These are phyloP conservation scores for Aspergillus sp. DNA, from an alignment of 2,329 filamentous ascomycete species.

Conservation along the genomic window DNA sequence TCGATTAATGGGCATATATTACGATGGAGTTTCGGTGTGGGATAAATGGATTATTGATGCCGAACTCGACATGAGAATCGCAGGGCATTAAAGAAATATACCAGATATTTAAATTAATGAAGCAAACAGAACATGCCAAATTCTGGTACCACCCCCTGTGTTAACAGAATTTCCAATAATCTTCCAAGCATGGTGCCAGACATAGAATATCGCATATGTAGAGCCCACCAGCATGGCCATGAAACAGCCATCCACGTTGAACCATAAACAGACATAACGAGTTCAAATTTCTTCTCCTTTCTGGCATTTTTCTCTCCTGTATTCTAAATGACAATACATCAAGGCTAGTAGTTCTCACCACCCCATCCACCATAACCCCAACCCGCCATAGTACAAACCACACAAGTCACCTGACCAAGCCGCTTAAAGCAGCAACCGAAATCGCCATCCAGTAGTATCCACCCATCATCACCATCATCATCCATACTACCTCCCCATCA, in stretches of 20 bases:
- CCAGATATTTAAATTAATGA: background rate
- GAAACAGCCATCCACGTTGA: too few relatives aligned
- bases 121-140: background rate
- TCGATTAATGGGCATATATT: conserved; percentile 38
- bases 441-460: background rate
- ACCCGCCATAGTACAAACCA: background rate
- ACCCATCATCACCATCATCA: background rate
- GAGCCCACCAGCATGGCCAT: too few relatives aligned
- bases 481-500: conserved; percentile 13
- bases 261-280: too few relatives aligned
- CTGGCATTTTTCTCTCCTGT: too few relatives aligned
- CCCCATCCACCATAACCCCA: background rate
- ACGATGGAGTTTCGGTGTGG: background rate
- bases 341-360: background rate
- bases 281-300: too few relatives aligned
- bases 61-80: background rate
- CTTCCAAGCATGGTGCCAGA: too few relatives aligned
- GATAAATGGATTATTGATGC: conserved; percentile 1
- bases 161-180: too few relatives aligned
- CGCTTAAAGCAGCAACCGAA: conserved; percentile 4
- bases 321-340: too few relatives aligned
- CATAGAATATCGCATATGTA: too few relatives aligned
- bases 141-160: background rate
- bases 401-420: conserved; percentile 16
- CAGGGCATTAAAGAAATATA: background rate